Evolutionary conservation across 139 green algal genomes (phyloP).

Genomic region (Dunaliella sp.): DNA sequence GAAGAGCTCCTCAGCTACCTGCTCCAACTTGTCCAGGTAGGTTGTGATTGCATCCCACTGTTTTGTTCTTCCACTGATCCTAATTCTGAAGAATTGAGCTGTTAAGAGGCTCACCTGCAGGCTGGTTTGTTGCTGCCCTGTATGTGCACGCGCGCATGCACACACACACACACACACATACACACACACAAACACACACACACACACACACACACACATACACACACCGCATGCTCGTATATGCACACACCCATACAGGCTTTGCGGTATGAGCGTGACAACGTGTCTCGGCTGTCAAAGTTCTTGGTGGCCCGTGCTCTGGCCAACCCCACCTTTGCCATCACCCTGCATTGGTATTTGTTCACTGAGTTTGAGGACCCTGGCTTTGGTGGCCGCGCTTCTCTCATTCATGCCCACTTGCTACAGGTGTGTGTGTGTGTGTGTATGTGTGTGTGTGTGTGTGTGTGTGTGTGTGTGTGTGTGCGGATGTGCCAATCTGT

Average conservation of each 20-base stretch:
- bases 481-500: too few relatives aligned
- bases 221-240: neutral
- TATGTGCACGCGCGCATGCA: neutral
- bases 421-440: conserved; percentile 10
- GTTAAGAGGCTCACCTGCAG: neutral
- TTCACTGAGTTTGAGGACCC: conserved; percentile 79
- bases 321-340: conserved; percentile 63
- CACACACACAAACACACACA: neutral
- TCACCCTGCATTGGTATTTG: conserved; percentile 90
- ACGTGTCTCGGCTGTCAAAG: conserved; percentile 52
- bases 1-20: conserved; percentile 90
- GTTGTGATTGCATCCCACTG: neutral
- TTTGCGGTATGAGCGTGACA: conserved; percentile 83
- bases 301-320: conserved; percentile 76
- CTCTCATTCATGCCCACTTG: conserved; percentile 10
- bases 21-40: conserved; percentile 87
- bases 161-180: neutral
- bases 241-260: conserved; percentile 60
- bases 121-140: too few relatives aligned
- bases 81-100: too few relatives aligned
- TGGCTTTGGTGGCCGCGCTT: conserved; percentile 61
- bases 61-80: neutral
- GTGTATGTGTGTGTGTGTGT: too few relatives aligned
- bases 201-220: neutral
- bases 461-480: too few relatives aligned